A percentile compares a stretch with the other conserved stretches of the same genome.
Evolutionary conservation across 73 alveolate genomes (phyloP).

Genomic region (Urostyla sp.): DNA sequence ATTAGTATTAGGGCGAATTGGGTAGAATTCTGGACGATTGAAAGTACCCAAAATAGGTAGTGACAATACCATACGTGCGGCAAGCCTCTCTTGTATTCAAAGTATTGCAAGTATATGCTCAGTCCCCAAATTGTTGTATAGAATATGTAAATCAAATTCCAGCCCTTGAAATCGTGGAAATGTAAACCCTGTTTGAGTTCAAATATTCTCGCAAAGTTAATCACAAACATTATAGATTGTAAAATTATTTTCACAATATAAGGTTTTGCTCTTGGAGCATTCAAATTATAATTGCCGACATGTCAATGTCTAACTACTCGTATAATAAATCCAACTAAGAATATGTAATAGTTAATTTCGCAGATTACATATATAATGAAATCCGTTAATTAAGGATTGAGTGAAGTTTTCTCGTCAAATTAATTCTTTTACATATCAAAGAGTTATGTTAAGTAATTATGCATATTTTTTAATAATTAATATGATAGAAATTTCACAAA

Average conservation of each 20-base stretch:
- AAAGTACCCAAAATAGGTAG: slow-evolving; percentile 34
- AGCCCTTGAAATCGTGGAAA: not conserved
- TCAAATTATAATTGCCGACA: slow-evolving; percentile 18
- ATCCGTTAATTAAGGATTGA: too few relatives aligned
- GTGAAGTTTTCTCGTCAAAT: too few relatives aligned
- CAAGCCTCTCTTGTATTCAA: slow-evolving; percentile 44
- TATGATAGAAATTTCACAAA: too few relatives aligned
- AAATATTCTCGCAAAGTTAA: slow-evolving; percentile 6
- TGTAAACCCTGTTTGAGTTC: not conserved
- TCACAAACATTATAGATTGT: not conserved
- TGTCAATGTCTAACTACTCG: slow-evolving; percentile 1
- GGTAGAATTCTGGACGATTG: not conserved
- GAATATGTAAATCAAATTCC: slow-evolving; percentile 2
- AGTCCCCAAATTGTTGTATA: slow-evolving; percentile 18
- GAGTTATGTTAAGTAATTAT: too few relatives aligned
- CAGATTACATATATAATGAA: not conserved
- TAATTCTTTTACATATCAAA: too few relatives aligned
- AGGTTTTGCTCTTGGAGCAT: slow-evolving; percentile 37
- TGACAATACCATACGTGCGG: slow-evolving; percentile 58
- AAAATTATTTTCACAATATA: slow-evolving; percentile 11
- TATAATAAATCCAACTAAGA: slow-evolving; percentile 20
- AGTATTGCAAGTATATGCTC: slow-evolving; percentile 33
- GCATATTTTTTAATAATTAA: too few relatives aligned
- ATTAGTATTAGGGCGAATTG: not conserved
- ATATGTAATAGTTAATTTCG: slow-evolving; percentile 11